Evolutionary conservation across 176 grass and related monocot genomes (phyloP), one percentile per base, ranked within the genome.

Genomic region (Pontederia paniculata): DNA sequence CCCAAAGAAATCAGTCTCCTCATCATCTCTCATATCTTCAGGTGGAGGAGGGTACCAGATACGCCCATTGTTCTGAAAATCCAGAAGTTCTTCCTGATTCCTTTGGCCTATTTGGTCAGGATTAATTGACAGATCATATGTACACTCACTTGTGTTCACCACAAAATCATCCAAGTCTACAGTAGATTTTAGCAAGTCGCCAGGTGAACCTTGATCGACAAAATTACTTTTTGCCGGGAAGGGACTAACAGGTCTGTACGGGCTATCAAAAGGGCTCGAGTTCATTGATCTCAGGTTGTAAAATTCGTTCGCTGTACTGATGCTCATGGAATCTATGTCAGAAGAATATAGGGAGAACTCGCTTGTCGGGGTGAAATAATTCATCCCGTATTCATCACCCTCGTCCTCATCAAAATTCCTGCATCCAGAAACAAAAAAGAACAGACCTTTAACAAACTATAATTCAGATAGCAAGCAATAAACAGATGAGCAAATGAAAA

Each of bases 301-400:
- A 49, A 69, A 63, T 21, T 78, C 75, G 45, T 71, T 77, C 25
- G 69, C 74, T 71, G 78, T 52, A 81, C 65, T 77, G 49, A 82
- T 64, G 73, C 76, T 89, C 64, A 76, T 75, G 48, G 79, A 86
- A 67, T 96, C 90, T 51, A 83, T 76, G 85, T 96, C 90, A 63
- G 74, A 96, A 74, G 60, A 73, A 70, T 86, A 82, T 21, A 69
- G 79, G 71, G 71, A 76, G 65, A 83, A 73, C 58, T 55, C 78
- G 50, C 73, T 73, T 64, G 66, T 50, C 8, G 67, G 68, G 23
- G 63, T 72, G 52, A 86, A 78, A 73, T 83, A 78, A 50, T 78
- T 82, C 45, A 66, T 73, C 51, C 77, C 37, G 17, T 76, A 46
- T 54, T 80, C 75, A 9, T 80, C 76, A 51, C 48, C 76, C 53